Percentiles rank a stretch among this genome's conserved stretches.
These are phyloP conservation scores for Nothophaeocryptopus gaeumannii DNA, from an alignment of 2,329 filamentous ascomycete genomes.

Conservation along the genomic window DNA sequence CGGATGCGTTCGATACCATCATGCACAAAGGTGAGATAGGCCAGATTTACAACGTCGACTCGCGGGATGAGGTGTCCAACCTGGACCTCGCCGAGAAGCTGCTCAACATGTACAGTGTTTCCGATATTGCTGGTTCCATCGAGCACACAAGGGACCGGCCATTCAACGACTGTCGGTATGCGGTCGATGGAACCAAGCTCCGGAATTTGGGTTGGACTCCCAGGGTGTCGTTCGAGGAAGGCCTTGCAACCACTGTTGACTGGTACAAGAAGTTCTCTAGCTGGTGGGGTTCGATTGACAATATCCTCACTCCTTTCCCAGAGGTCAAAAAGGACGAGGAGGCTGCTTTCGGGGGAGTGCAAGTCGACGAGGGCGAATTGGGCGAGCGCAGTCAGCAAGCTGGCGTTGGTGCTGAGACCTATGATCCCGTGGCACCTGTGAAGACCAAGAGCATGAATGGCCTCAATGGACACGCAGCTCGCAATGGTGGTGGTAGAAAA, in stretches of 20 bases:
- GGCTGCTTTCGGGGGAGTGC: neutral
- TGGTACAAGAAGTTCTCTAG: constrained; percentile 67
- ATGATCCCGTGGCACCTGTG: constrained; percentile 3
- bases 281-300: constrained; percentile 71
- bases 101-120: constrained; percentile 60
- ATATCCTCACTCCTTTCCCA: constrained; percentile 65
- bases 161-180: constrained; percentile 73
- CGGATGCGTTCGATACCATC: constrained; percentile 80
- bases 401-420: constrained; percentile 13
- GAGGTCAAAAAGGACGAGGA: constrained; percentile 17
- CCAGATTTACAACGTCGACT: constrained; percentile 79
- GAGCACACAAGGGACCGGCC: constrained; percentile 75
- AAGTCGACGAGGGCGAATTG: neutral
- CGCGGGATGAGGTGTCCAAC: constrained; percentile 74
- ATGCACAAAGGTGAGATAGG: constrained; percentile 72
- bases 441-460: constrained; percentile 11
- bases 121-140: constrained; percentile 59
- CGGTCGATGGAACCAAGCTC: constrained; percentile 68
- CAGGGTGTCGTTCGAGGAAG: constrained; percentile 62
- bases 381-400: constrained; percentile 5
- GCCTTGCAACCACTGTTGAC: constrained; percentile 62
- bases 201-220: constrained; percentile 67
- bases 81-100: constrained; percentile 65
- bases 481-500: constrained; percentile 20
- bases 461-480: constrained; percentile 1